Conservation (phyloP, 441 rosid species). For the Corymbia citriodora region DNA sequence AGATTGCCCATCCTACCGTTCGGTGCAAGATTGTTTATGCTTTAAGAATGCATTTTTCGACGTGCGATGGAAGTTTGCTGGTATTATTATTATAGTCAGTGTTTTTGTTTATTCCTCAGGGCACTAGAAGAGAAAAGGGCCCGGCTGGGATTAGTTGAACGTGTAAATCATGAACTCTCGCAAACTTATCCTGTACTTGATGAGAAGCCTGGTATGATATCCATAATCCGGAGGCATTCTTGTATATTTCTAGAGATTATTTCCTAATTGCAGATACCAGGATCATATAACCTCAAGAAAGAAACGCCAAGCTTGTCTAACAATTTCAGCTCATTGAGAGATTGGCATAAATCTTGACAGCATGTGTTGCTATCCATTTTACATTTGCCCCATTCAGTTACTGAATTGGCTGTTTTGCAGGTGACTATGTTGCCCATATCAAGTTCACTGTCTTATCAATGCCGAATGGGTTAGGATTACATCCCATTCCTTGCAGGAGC, state of each 20-base stretch:
- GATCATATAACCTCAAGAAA: background rate
- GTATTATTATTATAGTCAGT: background rate
- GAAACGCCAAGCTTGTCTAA: background rate
- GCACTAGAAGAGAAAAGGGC: constrained; percentile 95
- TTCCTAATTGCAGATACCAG: background rate
- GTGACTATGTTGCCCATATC: constrained; percentile 80
- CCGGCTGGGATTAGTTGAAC: constrained; percentile 84
- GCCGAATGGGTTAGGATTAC: constrained; percentile 95
- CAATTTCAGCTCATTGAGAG: background rate
- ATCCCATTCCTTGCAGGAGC: constrained; percentile 71
- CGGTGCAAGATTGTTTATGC: constrained; percentile 51
- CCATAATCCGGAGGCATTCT: background rate
- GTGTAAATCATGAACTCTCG: constrained; percentile 86
- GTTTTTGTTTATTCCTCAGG: constrained; percentile 18
- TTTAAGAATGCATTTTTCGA: background rate
- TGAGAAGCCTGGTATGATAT: constrained; percentile 73
- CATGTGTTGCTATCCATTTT: background rate
- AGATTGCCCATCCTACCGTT: constrained; percentile 72
- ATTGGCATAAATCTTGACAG: background rate
- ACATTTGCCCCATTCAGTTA: background rate
- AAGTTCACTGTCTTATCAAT: constrained; percentile 86
- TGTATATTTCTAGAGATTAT: background rate
- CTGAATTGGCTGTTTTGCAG: constrained; percentile 22
- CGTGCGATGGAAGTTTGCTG: background rate
- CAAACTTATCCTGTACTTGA: constrained; percentile 93